These are phyloP conservation scores for Leptoxyphium fumago DNA, from an alignment of 2,329 filamentous ascomycete genomes.

Conservation along the genomic window DNA sequence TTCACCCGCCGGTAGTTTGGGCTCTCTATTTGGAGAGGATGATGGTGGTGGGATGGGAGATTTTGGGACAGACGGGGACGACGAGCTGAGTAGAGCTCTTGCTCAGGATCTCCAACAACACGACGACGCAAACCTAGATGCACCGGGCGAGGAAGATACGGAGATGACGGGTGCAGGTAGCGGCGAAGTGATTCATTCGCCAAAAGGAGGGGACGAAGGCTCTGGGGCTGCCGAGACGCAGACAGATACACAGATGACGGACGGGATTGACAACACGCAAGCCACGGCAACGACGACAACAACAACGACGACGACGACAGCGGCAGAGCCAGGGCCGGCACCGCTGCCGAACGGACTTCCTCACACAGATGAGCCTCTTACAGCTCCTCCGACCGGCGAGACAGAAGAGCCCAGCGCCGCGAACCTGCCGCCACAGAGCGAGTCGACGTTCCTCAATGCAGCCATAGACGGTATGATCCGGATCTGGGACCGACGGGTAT, in stretches of 20 bases:
- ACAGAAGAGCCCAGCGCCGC: slow-evolving; percentile 9
- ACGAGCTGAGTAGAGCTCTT: slow-evolving; percentile 66
- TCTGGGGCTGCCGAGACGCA: neutral
- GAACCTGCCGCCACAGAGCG: slow-evolving; percentile 38
- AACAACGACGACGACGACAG: neutral
- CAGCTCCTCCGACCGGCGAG: slow-evolving; percentile 21
- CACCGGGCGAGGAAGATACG: slow-evolving; percentile 16
- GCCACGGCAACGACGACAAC: neutral
- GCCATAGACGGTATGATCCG: slow-evolving; percentile 76
- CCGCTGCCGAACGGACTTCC: slow-evolving; percentile 33
- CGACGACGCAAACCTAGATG: slow-evolving; percentile 24
- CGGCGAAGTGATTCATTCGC: slow-evolving; percentile 27
- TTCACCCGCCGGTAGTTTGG: slow-evolving; percentile 59
- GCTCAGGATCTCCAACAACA: slow-evolving; percentile 35
- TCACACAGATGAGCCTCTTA: slow-evolving; percentile 32
- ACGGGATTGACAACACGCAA: slow-evolving; percentile 2
- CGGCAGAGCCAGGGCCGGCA: neutral
- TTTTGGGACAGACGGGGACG: slow-evolving; percentile 71
- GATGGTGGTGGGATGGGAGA: slow-evolving; percentile 29
- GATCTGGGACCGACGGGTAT: slow-evolving; percentile 80
- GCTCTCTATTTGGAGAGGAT: slow-evolving; percentile 69
- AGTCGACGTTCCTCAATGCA: slow-evolving; percentile 75
- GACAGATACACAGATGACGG: neutral
- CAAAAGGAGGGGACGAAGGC: slow-evolving; percentile 7
- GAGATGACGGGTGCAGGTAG: slow-evolving; percentile 30